Conservation (phyloP, 1,284 basidiomycete genomes). For the Grifola frondosa region DNA sequence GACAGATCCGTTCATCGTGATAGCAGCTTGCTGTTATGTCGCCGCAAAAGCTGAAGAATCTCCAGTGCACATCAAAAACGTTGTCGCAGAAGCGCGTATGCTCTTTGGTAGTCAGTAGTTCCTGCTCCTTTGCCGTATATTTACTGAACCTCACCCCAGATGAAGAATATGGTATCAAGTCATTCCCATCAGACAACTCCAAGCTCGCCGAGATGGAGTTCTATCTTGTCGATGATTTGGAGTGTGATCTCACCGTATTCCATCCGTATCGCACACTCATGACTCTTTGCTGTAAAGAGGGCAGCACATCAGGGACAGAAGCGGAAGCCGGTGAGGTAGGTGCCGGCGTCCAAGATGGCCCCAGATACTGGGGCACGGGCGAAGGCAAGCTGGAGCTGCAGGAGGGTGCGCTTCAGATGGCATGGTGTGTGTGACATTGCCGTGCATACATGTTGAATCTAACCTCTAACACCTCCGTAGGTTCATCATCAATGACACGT, state of each 20-base stretch:
- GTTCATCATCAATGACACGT: slow-evolving; percentile 97
- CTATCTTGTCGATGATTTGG: slow-evolving; percentile 94
- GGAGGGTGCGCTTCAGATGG: slow-evolving; percentile 69
- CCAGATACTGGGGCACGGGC: slow-evolving; percentile 74
- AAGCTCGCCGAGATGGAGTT: slow-evolving; percentile 99
- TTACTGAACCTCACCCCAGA: slow-evolving; percentile 31
- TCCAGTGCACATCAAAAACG: slow-evolving; percentile 91
- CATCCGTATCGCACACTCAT: slow-evolving; percentile 92
- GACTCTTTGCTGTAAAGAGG: slow-evolving; percentile 65
- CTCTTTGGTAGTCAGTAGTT: slow-evolving; percentile 70
- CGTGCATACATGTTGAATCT: neutral
- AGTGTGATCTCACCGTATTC: slow-evolving; percentile 92
- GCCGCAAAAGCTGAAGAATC: slow-evolving; percentile 97
- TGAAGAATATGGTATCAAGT: slow-evolving; percentile 68
- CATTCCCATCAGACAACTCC: slow-evolving; percentile 83
- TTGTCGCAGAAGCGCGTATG: slow-evolving; percentile 80
- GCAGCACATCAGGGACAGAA: slow-evolving; percentile 38
- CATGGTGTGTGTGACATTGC: slow-evolving; percentile 52
- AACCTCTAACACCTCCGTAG: slow-evolving; percentile 38
- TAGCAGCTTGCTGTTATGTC: slow-evolving; percentile 92
- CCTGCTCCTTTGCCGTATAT: neutral
- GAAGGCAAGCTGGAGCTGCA: slow-evolving; percentile 67
- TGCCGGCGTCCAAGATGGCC: slow-evolving; percentile 58
- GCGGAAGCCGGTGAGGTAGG: slow-evolving; percentile 65
- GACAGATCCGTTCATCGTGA: slow-evolving; percentile 90